Base-by-base conservation (phyloP, 2,329 filamentous ascomycete genomes). In the Pseudogymnoascus sp. region DNA sequence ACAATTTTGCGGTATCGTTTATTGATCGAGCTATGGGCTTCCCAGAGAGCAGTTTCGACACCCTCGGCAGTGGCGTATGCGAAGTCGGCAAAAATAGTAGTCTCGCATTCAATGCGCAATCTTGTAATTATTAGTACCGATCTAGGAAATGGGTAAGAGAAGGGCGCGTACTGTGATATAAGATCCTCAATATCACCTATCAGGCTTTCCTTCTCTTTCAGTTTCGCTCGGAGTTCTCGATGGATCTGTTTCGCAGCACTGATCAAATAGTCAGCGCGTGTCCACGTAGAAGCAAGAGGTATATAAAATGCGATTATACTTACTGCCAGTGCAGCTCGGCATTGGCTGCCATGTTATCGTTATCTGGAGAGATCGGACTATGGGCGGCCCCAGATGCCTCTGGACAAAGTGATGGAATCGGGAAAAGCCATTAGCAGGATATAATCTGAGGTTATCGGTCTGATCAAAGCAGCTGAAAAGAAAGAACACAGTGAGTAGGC, bases 1-100 rank as follows among this genome's bases (percentile, higher is more conserved):
- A 93, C 77, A 61, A 84, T 79, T 70, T 85, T 87, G 69, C 90
- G 84, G 75, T 93, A 96, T 70, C 87, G 85, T 67, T 79, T 81
- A 71, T 94, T 95, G 72, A 96, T 85, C 67, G 83, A 82, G 64
- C 83, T 81, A 74, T 97, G 93, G 60, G 84, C 82, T 63, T 84
- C 79, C 93, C 93, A 97, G 53, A 97, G 81, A 63, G 79, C 81
- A 62, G 78, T 74, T 72, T 96, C 91, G 59, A 88, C 81, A 61
- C 84, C 80, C 64, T 85, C 80, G 64, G 78, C 76, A 63, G 78
- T 79, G 58, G 87, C 85, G 75, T 82, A 84, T 65, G 83, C 78
- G 69, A 90, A 85, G 73, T 96, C 86, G 71, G 82, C 76, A 70
- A 91, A 89, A 63, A 93, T 85, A 61, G 85, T 82, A 65, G 82